Evolutionary conservation across 257 asterid species (phyloP).

Genomic region (Scutellaria barbata): DNA sequence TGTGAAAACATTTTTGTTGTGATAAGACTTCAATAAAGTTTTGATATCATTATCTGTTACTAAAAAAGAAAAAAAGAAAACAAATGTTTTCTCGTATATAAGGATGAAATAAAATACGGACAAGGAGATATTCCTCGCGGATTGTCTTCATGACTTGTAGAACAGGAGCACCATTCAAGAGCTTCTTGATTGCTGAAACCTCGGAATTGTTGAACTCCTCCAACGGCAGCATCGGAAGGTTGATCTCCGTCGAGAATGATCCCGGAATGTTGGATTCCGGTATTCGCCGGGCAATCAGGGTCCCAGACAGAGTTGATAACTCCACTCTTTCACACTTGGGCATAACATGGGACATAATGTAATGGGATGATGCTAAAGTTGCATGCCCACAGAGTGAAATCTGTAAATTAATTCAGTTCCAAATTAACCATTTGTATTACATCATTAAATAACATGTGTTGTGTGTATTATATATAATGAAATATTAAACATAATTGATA

Average conservation of each 20-base stretch:
- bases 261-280: conserved; percentile 10
- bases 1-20: too few relatives aligned
- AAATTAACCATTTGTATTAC: too few relatives aligned
- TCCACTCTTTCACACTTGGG: conserved; percentile 43
- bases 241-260: conserved; percentile 43
- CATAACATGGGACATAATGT: conserved; percentile 41
- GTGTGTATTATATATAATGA: too few relatives aligned
- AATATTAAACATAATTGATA: too few relatives aligned
- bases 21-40: too few relatives aligned
- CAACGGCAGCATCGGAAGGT: conserved; percentile 52
- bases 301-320: conserved; percentile 51
- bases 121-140: conserved; percentile 45
- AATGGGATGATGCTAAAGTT: conserved; percentile 57
- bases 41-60: too few relatives aligned
- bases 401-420: conserved; percentile 24
- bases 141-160: conserved; percentile 50
- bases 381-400: conserved; percentile 62
- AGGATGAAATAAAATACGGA: conserved; percentile 30
- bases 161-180: conserved; percentile 54
- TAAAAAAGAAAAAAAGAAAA: too few relatives aligned
- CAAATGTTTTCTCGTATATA: too few relatives aligned
- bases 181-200: conserved; percentile 38
- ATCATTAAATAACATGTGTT: too few relatives aligned
- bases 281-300: conserved; percentile 45
- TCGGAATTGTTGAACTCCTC: conserved; percentile 39